A percentile compares a stretch with the other conserved stretches of the same genome.
phyloP scores from a whole-genome alignment of 179 eudicot genomes.

The Beta macrorhiza region DNA sequence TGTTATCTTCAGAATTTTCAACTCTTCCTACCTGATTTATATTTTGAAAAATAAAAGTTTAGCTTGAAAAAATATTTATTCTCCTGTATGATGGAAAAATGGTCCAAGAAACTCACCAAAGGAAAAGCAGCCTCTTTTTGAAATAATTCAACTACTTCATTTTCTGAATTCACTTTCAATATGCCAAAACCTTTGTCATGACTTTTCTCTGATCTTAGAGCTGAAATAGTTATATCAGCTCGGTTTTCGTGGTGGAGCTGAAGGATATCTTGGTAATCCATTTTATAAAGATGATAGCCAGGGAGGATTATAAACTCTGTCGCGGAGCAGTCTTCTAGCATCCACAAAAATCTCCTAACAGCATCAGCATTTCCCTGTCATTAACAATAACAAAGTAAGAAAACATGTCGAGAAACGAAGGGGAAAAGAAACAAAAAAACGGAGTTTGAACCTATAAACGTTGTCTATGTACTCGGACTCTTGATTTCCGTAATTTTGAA shows the following conservation, averaged over 20 bases:
- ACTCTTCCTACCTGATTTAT: slow-evolving; percentile 34
- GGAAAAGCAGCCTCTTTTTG: slow-evolving; percentile 14
- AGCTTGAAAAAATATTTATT: neutral
- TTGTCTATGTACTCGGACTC: neutral
- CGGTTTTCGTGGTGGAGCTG: slow-evolving; percentile 47
- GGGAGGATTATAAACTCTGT: slow-evolving; percentile 68
- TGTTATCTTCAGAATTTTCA: slow-evolving; percentile 18
- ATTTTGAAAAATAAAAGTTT: neutral
- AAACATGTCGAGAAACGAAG: neutral
- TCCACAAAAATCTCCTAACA: slow-evolving; percentile 64
- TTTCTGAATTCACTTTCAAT: slow-evolving; percentile 39
- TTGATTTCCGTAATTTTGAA: neutral
- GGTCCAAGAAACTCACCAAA: slow-evolving; percentile 15
- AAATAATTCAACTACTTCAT: slow-evolving; percentile 35
- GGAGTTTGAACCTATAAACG: neutral
- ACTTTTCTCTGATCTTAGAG: slow-evolving; percentile 32
- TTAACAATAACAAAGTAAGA: neutral
- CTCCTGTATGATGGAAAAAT: neutral
- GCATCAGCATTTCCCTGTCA: slow-evolving; percentile 91
- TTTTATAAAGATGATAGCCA: slow-evolving; percentile 69
- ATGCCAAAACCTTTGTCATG: slow-evolving; percentile 46
- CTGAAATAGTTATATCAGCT: slow-evolving; percentile 68
- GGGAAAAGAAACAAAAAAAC: neutral
- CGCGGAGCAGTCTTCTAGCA: slow-evolving; percentile 53
- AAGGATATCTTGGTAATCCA: slow-evolving; percentile 73